Conservation (phyloP, 495 filamentous ascomycete genomes). For the Annulohypoxylon stygium region DNA sequence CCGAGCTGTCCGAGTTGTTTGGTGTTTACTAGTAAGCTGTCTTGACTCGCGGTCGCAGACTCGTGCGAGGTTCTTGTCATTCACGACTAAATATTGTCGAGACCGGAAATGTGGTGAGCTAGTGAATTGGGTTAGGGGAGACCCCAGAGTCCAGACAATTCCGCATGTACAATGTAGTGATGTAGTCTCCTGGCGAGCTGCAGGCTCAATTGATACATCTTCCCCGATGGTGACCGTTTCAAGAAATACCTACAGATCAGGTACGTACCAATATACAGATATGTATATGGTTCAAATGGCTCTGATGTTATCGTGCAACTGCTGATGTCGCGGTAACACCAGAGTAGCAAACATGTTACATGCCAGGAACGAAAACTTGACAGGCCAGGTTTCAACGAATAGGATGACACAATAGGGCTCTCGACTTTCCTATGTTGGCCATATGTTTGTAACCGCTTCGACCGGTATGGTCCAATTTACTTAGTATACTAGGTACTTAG, state of each 20-base stretch:
- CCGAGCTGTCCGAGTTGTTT: not conserved
- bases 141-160: slow-evolving; percentile 11
- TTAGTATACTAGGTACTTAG: not conserved
- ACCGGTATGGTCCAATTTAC: not conserved
- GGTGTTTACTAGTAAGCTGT: slow-evolving; percentile 7
- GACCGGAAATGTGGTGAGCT: not conserved
- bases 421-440: slow-evolving; percentile 43
- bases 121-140: slow-evolving; percentile 36
- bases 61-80: slow-evolving; percentile 16
- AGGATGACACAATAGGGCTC: slow-evolving; percentile 24
- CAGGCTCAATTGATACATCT: slow-evolving; percentile 30
- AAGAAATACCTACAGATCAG: slow-evolving; percentile 12
- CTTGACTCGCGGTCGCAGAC: slow-evolving; percentile 19
- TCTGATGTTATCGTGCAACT: slow-evolving; percentile 28
- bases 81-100: not conserved
- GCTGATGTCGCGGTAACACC: slow-evolving; percentile 33
- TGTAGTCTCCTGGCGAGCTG: slow-evolving; percentile 37
- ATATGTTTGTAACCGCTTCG: slow-evolving; percentile 27
- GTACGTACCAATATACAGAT: not conserved
- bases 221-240: slow-evolving; percentile 37
- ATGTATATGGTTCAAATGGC: not conserved
- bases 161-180: not conserved
- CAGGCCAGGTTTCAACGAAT: slow-evolving; percentile 38
- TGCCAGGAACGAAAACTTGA: slow-evolving; percentile 41
- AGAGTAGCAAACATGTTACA: slow-evolving; percentile 47